These are phyloP conservation scores for Gynochthodes officinalis DNA, from an alignment of 257 asterid species.

Conservation along the genomic window DNA sequence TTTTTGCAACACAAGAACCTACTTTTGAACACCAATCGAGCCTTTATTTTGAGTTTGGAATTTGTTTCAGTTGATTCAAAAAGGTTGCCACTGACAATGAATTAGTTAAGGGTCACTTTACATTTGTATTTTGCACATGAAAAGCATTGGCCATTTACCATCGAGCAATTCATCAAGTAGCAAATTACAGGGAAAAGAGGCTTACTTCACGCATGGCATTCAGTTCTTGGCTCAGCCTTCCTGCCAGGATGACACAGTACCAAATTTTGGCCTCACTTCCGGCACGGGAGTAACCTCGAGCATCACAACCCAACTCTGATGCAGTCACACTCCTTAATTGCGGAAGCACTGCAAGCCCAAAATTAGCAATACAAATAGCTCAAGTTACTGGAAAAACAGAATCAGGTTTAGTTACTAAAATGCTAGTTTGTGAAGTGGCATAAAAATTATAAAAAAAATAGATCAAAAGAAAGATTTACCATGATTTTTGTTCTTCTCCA, in stretches of 20 bases:
- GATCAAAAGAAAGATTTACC: slow-evolving; percentile 38
- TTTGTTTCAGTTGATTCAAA: background rate
- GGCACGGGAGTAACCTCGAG: slow-evolving; percentile 82
- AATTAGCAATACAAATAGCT: background rate
- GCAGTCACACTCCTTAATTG: slow-evolving; percentile 86
- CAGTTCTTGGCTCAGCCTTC: slow-evolving; percentile 87
- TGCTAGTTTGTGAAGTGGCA: background rate
- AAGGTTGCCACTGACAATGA: background rate
- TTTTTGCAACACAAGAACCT: background rate
- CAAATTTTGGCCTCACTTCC: slow-evolving; percentile 74
- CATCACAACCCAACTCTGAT: slow-evolving; percentile 83
- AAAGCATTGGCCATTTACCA: background rate
- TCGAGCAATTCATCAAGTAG: slow-evolving; percentile 7
- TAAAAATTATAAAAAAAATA: background rate
- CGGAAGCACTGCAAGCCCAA: slow-evolving; percentile 75
- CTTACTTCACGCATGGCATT: slow-evolving; percentile 91
- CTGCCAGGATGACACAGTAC: slow-evolving; percentile 93
- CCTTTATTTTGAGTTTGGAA: slow-evolving; percentile 4
- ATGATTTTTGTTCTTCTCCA: slow-evolving; percentile 84
- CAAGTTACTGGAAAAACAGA: background rate
- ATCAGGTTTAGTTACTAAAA: background rate
- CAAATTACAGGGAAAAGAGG: slow-evolving; percentile 15
- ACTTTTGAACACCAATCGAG: background rate
- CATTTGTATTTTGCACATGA: background rate
- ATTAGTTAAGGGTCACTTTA: background rate